Percentiles rank a stretch among this genome's conserved stretches.
Conservation (phyloP, 2,329 filamentous ascomycete genomes). For the Neurospora sp. region DNA sequence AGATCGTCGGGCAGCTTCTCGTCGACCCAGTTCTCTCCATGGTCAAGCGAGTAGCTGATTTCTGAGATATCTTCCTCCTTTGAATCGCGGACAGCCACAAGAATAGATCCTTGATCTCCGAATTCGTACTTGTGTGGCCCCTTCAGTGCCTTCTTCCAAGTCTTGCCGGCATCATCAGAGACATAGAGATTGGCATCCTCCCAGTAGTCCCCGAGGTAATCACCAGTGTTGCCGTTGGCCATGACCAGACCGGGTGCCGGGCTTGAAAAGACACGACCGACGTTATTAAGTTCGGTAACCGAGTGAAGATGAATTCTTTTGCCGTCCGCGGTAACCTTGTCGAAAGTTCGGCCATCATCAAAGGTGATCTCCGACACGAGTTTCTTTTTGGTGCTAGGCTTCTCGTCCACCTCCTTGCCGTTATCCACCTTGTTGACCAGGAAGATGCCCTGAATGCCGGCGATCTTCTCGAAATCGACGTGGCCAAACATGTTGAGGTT, state of each 20-base stretch:
- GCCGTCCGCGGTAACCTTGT: constrained; percentile 57
- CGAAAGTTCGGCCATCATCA: constrained; percentile 85
- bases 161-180: constrained; percentile 82
- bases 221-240: constrained; percentile 85
- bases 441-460: constrained; percentile 84
- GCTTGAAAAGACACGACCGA: constrained; percentile 84
- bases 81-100: constrained; percentile 75
- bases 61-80: constrained; percentile 48
- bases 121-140: constrained; percentile 94
- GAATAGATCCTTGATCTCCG: constrained; percentile 81
- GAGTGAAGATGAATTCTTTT: constrained; percentile 80
- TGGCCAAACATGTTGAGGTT: constrained; percentile 68
- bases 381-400: constrained; percentile 47
- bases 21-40: constrained; percentile 74
- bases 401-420: constrained; percentile 60
- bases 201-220: constrained; percentile 57
- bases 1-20: constrained; percentile 56
- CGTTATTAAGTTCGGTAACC: constrained; percentile 73
- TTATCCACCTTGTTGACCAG: constrained; percentile 86
- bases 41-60: constrained; percentile 72
- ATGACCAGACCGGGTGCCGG: constrained; percentile 88
- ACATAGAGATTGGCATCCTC: constrained; percentile 77
- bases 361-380: constrained; percentile 81
- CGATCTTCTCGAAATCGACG: constrained; percentile 93
- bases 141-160: constrained; percentile 66